Evolutionary conservation across 768 basidiomycete genomes (phyloP), one percentile per base, ranked within the genome.

Genomic region (Mycena kentingensis): DNA sequence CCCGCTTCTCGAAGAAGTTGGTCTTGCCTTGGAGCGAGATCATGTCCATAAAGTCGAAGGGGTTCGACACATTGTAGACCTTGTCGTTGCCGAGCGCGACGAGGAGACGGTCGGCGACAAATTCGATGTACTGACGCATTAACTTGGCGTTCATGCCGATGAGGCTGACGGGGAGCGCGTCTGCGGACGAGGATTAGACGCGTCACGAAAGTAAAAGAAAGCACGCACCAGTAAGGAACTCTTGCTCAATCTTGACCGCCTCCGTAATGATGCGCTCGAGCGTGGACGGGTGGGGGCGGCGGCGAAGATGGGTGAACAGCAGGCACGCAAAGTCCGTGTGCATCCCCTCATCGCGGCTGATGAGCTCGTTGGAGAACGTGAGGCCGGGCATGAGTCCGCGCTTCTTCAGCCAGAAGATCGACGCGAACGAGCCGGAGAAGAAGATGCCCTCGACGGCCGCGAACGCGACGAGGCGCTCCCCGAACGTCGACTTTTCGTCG

Each of bases 1-100:
- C 89, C 3, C 88, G 77, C 69, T 88, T 87, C 72, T 89, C 87
- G 65, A 88, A 89, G 69, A 89, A 90, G 69, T 90, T 88, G 26
- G 88, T 87, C 76, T 90, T 90, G 50, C 88, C 88, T 65, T 85
- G 82, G 5, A 90, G 69, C 12, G 87, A 88, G 43, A 88, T 88
- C 73, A 86, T 77, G 57, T 87, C 85, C 84, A 87, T 88, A 62
- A 85, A 86, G 64, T 87, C 82, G 64, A 82, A 81, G 22, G 58
- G 79, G 66, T 80, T 80, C 21, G 69, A 51, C 15, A 64, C 53
- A 61, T 74, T 69, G 73, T 85, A 90, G 50, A 80, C 62, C 64
- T 89, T 87, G n/a, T 77, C 72, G 58, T 84, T 86, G 10, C 87
- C 87, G 18, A 89, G 70, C 1, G 85, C 73, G 28, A 84, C 80